Percentiles rank a stretch among this genome's conserved stretches.
Evolutionary conservation across 2,329 filamentous ascomycete genomes (phyloP).

Genomic region (Albophoma yamanashiensis): DNA sequence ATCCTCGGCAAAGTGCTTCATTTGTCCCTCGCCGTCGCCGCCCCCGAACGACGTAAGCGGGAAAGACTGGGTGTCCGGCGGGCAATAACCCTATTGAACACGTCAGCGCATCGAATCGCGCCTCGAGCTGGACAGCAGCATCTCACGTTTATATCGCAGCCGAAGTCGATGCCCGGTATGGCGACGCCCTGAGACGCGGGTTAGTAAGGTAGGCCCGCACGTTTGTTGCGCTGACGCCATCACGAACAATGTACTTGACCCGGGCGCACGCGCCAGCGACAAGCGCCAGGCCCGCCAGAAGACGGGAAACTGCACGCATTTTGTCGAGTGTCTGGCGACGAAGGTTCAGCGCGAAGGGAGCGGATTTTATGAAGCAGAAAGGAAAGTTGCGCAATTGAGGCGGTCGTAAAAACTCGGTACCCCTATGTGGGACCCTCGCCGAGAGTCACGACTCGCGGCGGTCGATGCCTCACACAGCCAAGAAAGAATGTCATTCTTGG

Average conservation of each 20-base stretch:
- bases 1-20: conserved; percentile 44
- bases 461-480: no score
- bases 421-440: background rate
- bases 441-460: background rate
- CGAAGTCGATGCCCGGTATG: conserved; percentile 37
- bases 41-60: conserved; percentile 20
- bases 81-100: conserved; percentile 24
- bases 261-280: background rate
- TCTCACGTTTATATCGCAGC: conserved; percentile 32
- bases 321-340: background rate
- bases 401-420: background rate
- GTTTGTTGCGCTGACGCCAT: background rate
- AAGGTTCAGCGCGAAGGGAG: background rate
- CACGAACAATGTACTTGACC: background rate
- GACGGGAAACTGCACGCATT: background rate
- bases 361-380: background rate
- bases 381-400: background rate
- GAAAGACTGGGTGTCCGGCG: conserved; percentile 21
- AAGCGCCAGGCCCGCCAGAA: background rate
- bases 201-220: background rate
- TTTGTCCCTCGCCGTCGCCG: conserved; percentile 35
- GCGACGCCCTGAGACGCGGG: conserved; percentile 24
- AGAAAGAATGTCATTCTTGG: background rate
- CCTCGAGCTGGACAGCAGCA: background rate
- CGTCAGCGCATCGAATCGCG: background rate